Base-by-base conservation (phyloP, 352 stramenopile species). In the Phytophthora europaea region DNA sequence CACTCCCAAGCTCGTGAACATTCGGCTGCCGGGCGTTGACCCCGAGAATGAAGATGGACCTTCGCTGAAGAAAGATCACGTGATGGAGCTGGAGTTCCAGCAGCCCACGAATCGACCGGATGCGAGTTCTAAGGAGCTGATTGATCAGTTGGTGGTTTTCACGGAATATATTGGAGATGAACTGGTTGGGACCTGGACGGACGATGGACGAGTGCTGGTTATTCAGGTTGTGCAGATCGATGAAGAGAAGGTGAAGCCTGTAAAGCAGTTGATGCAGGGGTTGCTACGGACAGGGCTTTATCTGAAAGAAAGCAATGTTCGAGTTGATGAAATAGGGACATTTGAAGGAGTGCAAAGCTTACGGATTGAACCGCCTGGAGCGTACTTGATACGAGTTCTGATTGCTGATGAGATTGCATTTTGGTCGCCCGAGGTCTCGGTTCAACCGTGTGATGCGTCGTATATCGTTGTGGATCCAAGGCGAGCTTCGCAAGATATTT, bases 111-210 rank as follows among this genome's bases (percentile, higher is more conserved):
- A 89, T 51, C 67, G 65, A 10, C 86, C 87, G 22, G 51, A 52
- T 20, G 77, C 66, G 3, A 34, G 16, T 6, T 74, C 76, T 0
- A 84, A 79, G 16, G 31, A 76, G 6, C 69, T 79, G 3, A 80
- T 95, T n/a, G 72, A 79, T 36, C 34, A 33, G 1, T 82, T 90
- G 54, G 73, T 95, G 3, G 33, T 18, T 13, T 91, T 95, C 60
- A 73, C 80, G 8, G 71, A 79, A 38, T 91, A 94, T 65, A 60
- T 95, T 65, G 88, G 86, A 45, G 78, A 90, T 22, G 71, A 80
- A 13, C 28, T 91, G 4, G 48, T 62, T 38, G 82, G 82, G 1
- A 33, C 33, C 15, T 91, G 85, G 82, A 71, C 65, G 12, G 67
- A 55, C 2, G 59, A 93, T 51, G 79, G 75, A 18, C 76, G 67